phyloP scores from a whole-genome alignment of 2,329 filamentous ascomycete species.

The Periconia sp. region DNA sequence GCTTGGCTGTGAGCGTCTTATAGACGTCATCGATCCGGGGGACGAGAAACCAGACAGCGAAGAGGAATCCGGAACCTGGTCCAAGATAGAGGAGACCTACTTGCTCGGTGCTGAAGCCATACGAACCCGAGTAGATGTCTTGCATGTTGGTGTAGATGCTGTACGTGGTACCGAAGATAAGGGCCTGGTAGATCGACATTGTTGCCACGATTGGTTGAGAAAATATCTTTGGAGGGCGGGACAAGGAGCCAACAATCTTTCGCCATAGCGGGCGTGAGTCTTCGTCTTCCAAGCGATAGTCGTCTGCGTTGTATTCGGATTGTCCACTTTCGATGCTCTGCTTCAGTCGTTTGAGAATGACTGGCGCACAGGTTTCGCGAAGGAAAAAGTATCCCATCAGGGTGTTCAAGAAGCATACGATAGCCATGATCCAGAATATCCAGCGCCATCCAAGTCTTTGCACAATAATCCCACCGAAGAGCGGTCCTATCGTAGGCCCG shows the following conservation, averaged over 20 bases:
- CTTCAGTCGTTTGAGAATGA: constrained; percentile 47
- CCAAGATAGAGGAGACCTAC: constrained; percentile 55
- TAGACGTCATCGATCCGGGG: constrained; percentile 56
- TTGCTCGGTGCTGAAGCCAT: constrained; percentile 54
- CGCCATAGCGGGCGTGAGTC: constrained; percentile 45
- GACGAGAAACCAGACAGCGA: constrained; percentile 54
- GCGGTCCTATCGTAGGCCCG: constrained; percentile 50
- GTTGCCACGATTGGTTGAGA: constrained; percentile 54
- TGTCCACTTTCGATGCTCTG: constrained; percentile 38
- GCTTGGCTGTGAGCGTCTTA: constrained; percentile 49
- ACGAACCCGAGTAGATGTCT: constrained; percentile 51
- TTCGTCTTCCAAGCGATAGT: constrained; percentile 52
- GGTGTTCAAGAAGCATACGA: constrained; percentile 51
- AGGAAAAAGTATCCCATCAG: constrained; percentile 52
- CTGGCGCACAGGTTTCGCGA: constrained; percentile 53
- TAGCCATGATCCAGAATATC: constrained; percentile 56
- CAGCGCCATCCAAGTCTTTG: constrained; percentile 55
- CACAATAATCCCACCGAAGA: constrained; percentile 54
- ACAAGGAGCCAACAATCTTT: constrained; percentile 47
- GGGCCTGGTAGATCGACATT: constrained; percentile 54
- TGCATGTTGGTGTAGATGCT: constrained; percentile 57
- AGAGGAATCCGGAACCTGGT: constrained; percentile 52
- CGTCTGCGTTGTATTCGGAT: constrained; percentile 27
- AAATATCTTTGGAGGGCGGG: constrained; percentile 51
- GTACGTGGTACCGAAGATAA: constrained; percentile 57